These are phyloP conservation scores for Euphrasia confusa DNA, from an alignment of 257 asterid species.

Conservation along the genomic window DNA sequence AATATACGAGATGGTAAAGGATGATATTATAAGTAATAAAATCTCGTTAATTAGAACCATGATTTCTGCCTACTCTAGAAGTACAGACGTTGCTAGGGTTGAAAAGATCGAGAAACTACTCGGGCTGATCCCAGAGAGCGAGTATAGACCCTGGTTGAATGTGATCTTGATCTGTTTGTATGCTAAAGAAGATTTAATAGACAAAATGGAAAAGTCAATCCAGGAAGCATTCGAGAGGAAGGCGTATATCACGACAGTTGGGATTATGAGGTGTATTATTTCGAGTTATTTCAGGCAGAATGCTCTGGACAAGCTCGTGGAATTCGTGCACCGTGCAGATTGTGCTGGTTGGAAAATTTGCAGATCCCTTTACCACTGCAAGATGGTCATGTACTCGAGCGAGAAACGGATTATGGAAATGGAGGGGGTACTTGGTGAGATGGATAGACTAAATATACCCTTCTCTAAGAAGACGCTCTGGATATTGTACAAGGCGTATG, in stretches of 20 bases:
- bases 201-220: conserved; percentile 62
- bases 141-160: conserved; percentile 67
- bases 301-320: conserved; percentile 71
- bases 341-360: conserved; percentile 69
- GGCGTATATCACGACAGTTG: conserved; percentile 33
- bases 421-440: conserved; percentile 76
- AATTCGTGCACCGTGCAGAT: conserved; percentile 57
- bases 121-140: conserved; percentile 46
- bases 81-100: conserved; percentile 48
- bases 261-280: conserved; percentile 53
- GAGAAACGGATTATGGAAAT: conserved; percentile 70
- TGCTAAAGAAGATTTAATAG: conserved; percentile 63
- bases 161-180: conserved; percentile 58
- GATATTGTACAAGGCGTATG: conserved; percentile 56
- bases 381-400: conserved; percentile 71
- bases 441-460: conserved; percentile 50
- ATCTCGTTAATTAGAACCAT: conserved; percentile 49
- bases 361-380: conserved; percentile 75
- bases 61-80: conserved; percentile 67
- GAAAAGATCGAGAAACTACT: conserved; percentile 56
- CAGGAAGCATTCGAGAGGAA: conserved; percentile 55
- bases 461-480: conserved; percentile 52
- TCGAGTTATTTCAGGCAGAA: conserved; percentile 62
- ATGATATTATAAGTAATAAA: conserved; percentile 36
- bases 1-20: conserved; percentile 49